phyloP scores from a whole-genome alignment of 2,329 filamentous ascomycete species.

The Passalora sequoiae region DNA sequence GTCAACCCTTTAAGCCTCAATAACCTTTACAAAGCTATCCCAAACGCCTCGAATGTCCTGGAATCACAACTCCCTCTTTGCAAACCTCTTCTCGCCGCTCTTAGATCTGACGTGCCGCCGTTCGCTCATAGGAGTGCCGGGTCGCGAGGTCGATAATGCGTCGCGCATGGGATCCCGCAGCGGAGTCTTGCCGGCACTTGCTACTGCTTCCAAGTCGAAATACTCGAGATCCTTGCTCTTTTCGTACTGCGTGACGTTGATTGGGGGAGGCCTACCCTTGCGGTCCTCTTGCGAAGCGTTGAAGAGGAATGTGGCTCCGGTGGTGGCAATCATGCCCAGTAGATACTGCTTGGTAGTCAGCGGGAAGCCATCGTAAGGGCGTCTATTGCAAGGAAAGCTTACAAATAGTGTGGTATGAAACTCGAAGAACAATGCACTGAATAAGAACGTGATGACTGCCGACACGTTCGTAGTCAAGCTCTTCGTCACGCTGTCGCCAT shows the following conservation, averaged over 20 bases:
- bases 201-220: slow-evolving; percentile 42
- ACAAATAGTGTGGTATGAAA: slow-evolving; percentile 69
- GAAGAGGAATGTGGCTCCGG: slow-evolving; percentile 82
- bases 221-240: slow-evolving; percentile 49
- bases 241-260: slow-evolving; percentile 69
- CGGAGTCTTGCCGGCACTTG: slow-evolving; percentile 45
- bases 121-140: slow-evolving; percentile 32
- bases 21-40: slow-evolving; percentile 1
- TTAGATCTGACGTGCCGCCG: slow-evolving; percentile 35
- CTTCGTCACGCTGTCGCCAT: slow-evolving; percentile 85
- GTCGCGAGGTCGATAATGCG: slow-evolving; percentile 48
- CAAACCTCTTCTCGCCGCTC: slow-evolving; percentile 26
- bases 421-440: slow-evolving; percentile 80
- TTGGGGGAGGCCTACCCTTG: slow-evolving; percentile 55
- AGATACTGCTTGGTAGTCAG: slow-evolving; percentile 59
- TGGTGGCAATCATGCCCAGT: slow-evolving; percentile 70
- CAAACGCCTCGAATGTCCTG: no score
- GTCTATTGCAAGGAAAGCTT: slow-evolving; percentile 46
- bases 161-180: slow-evolving; percentile 39
- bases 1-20: no score
- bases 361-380: neutral
- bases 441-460: slow-evolving; percentile 79
- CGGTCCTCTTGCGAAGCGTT: slow-evolving; percentile 56
- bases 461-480: slow-evolving; percentile 92
- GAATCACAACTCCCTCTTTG: slow-evolving; percentile 37